These are phyloP conservation scores for Jaltomata sinuosa DNA, from an alignment of 257 asterid genomes.

Conservation along the genomic window DNA sequence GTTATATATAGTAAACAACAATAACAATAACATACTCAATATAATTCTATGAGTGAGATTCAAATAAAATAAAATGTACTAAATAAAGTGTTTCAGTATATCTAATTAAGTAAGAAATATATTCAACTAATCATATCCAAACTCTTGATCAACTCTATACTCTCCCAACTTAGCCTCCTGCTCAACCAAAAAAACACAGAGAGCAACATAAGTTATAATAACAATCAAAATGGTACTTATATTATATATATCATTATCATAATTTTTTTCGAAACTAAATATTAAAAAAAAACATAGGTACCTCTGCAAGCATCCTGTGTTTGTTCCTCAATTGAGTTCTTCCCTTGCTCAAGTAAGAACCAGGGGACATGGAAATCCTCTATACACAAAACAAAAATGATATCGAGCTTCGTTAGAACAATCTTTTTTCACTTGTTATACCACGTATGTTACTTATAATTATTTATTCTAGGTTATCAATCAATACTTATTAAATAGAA, in stretches of 20 bases:
- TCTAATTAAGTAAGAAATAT: background rate
- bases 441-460: background rate
- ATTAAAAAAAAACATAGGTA: background rate
- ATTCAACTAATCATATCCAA: background rate
- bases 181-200: background rate
- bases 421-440: background rate
- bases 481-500: background rate
- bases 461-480: background rate
- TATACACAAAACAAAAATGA: background rate
- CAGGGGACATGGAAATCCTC: background rate
- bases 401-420: background rate
- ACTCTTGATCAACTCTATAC: background rate
- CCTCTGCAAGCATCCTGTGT: background rate
- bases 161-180: background rate
- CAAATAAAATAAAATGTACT: no score
- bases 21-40: no score
- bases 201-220: background rate
- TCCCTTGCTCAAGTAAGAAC: background rate
- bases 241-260: background rate
- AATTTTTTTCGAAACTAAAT: background rate
- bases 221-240: background rate
- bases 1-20: no score
- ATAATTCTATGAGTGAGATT: no score
- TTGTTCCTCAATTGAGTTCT: background rate
- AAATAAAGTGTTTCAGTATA: no score